Conservation (phyloP, 192 early-diverging fungal species). For the Coemansia sp. region DNA sequence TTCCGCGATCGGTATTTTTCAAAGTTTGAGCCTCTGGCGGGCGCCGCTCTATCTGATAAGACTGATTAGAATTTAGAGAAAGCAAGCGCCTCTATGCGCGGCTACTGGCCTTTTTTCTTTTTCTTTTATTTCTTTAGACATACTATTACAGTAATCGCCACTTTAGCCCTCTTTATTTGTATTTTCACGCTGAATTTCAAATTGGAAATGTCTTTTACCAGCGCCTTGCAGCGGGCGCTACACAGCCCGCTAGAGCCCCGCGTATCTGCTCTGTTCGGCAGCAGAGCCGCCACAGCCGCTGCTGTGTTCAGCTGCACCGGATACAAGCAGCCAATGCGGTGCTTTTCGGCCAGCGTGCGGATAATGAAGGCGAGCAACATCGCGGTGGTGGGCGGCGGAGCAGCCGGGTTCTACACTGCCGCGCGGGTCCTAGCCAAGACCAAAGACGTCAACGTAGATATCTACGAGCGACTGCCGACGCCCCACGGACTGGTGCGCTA, state of each 20-base stretch:
- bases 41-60: not conserved
- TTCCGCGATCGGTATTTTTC: slow-evolving; percentile 47
- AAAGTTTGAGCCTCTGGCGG: slow-evolving; percentile 23
- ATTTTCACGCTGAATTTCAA: not conserved
- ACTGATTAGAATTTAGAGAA: no score
- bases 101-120: not conserved
- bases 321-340: not conserved
- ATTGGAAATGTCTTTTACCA: not conserved
- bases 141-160: not conserved
- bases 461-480: slow-evolving; percentile 79
- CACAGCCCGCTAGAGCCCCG: no score
- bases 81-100: not conserved
- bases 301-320: no score
- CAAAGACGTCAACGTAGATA: slow-evolving; percentile 60
- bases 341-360: no score
- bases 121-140: not conserved
- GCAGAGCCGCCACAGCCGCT: no score
- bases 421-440: slow-evolving; percentile 68
- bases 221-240: not conserved
- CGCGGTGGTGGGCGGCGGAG: slow-evolving; percentile 74
- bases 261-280: no score
- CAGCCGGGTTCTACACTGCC: slow-evolving; percentile 90
- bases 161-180: not conserved
- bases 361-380: slow-evolving; percentile 20
- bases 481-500: slow-evolving; percentile 90